Evolutionary conservation across 2,329 filamentous ascomycete species (phyloP).

Genomic region (Laburnicola sp.): DNA sequence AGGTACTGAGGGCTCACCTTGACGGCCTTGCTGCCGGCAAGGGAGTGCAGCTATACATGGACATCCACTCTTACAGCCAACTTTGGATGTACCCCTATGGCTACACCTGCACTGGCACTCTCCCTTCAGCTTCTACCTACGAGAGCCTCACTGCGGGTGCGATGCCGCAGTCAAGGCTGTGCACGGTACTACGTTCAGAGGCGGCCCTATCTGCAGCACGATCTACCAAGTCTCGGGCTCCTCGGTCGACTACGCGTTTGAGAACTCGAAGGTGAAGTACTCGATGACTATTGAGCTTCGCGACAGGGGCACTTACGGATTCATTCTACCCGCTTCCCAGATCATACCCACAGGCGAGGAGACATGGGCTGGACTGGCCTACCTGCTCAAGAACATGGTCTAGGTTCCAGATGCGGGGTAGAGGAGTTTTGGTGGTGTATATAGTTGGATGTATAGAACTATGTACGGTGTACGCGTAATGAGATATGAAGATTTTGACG

Average conservation of each 20-base stretch:
- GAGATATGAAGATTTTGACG: neutral
- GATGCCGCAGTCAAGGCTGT: slow-evolving; percentile 59
- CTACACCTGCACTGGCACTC: slow-evolving; percentile 57
- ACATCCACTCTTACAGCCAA: slow-evolving; percentile 63
- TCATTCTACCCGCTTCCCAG: slow-evolving; percentile 54
- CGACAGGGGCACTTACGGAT: slow-evolving; percentile 54
- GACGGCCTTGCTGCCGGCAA: slow-evolving; percentile 49
- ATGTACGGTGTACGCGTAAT: neutral
- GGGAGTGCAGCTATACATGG: slow-evolving; percentile 64
- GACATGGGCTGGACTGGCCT: slow-evolving; percentile 50
- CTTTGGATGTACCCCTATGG: slow-evolving; percentile 60
- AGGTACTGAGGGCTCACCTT: slow-evolving; percentile 53
- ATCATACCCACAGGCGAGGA: slow-evolving; percentile 54
- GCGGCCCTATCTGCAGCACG: slow-evolving; percentile 59
- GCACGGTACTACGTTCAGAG: slow-evolving; percentile 51
- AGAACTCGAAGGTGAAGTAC: slow-evolving; percentile 48
- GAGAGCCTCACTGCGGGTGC: slow-evolving; percentile 54
- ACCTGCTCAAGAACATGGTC: slow-evolving; percentile 37
- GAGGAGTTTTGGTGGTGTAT: too few relatives aligned
- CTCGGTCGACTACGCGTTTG: slow-evolving; percentile 51
- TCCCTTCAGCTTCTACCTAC: slow-evolving; percentile 55
- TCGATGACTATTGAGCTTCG: slow-evolving; percentile 56
- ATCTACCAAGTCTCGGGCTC: slow-evolving; percentile 61
- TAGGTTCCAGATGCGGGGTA: neutral
- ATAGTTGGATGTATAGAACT: neutral